Evolutionary conservation across 208 protist species (phyloP), one percentile per base, ranked within the genome.

Genomic region (Strigomonas galati): DNA sequence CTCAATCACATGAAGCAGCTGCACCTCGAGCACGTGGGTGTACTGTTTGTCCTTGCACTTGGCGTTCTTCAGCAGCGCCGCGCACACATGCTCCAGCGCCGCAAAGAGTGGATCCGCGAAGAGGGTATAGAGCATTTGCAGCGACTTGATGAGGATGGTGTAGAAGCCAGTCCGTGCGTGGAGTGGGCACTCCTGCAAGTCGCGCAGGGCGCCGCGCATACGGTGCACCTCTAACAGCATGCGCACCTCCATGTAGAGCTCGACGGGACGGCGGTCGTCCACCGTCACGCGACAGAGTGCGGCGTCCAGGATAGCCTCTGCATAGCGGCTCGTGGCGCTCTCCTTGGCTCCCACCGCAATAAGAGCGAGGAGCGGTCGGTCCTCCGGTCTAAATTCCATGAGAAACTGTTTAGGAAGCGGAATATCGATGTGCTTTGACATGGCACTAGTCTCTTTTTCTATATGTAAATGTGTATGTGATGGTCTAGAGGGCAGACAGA

Each of bases 31-130:
- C 31, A 80, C 24, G 9, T 69, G 66, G 2, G 35, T 64, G 23
- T 56, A 5, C 17, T 62, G 27, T 56, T 55, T 31, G 26, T 14
- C 48, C 7, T 59, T 21, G 49, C 49, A 31, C 31, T 67, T 60
- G 21, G 57, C 67, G 4, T 40, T 57, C 6, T 27, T 31, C 21
- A 69, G 56, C 23, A 78, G 21, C 14, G 46, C 49, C 32, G 72
- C 59, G 30, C 82, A 32, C 6, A 80, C 74, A 23, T 67, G 3
- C 7, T 72, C 70, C 14, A 94, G 74, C 23, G 78, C 79, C 4
- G 58, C 40, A 37, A 94, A 81, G 19, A 94, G 72, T 15, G 82
- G 85, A 30, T 94, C 88, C 0, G 88, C 84, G 9, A 94, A 28
- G 28, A 84, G 54, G 12, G 49, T 17, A 23, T 81, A 61, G 17